Evolutionary conservation across 2,329 filamentous ascomycete genomes (phyloP).

Genomic region (Plectosphaerella sp.): DNA sequence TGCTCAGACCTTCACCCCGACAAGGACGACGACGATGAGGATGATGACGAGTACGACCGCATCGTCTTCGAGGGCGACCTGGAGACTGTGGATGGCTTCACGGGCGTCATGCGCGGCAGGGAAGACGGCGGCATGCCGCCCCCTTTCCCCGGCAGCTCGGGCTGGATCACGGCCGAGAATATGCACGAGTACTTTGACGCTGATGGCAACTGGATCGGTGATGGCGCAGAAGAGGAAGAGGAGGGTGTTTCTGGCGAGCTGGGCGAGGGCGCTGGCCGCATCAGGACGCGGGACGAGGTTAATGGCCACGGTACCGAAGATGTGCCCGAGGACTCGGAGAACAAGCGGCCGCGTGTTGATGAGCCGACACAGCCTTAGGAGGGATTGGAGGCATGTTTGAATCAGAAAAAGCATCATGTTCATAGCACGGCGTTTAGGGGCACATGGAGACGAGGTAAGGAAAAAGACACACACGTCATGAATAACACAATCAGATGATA

Average conservation of each 20-base stretch:
- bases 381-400: too few relatives aligned
- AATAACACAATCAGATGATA: too few relatives aligned
- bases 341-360: conserved; percentile 43
- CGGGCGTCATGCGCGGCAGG: conserved; percentile 47
- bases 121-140: conserved; percentile 52
- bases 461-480: too few relatives aligned
- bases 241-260: conserved; percentile 43
- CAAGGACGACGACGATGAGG: conserved; percentile 52
- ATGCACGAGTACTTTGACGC: conserved; percentile 78
- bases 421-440: too few relatives aligned
- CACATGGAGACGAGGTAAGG: too few relatives aligned
- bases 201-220: conserved; percentile 71
- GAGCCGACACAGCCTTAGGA: background rate
- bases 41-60: conserved; percentile 48
- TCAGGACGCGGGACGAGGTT: conserved; percentile 47
- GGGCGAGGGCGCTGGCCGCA: conserved; percentile 61
- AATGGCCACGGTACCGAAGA: conserved; percentile 32
- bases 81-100: conserved; percentile 52
- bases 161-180: conserved; percentile 92
- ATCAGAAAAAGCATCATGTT: too few relatives aligned
- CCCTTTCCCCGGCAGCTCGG: conserved; percentile 67
- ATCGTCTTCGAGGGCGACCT: conserved; percentile 56
- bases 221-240: conserved; percentile 23
- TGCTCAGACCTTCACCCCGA: conserved; percentile 77
- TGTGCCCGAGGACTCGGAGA: conserved; percentile 34